Evolutionary conservation across 352 stramenopile genomes (phyloP).

Genomic region (Pythium rishiriense): DNA sequence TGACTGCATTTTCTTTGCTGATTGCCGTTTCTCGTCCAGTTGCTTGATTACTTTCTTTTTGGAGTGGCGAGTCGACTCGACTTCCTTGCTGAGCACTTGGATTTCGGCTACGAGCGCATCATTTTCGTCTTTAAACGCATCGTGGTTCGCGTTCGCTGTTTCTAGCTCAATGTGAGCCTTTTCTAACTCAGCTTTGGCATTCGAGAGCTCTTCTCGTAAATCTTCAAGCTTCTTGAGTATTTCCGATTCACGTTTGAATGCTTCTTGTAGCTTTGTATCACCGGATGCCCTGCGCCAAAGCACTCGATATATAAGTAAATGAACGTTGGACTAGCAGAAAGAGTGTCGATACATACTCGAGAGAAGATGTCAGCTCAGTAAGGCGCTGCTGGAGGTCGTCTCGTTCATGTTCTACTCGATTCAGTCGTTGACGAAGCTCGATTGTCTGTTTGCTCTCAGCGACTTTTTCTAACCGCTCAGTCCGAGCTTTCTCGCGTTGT

Average conservation of each 20-base stretch:
- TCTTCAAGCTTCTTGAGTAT: constrained; percentile 38
- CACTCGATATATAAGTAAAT: not conserved
- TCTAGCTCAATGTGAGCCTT: constrained; percentile 43
- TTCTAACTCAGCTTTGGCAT: constrained; percentile 35
- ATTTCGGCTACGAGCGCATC: constrained; percentile 76
- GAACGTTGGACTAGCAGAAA: not conserved
- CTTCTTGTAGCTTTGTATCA: constrained; percentile 35
- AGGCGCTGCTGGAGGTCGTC: constrained; percentile 16
- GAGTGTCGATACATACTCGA: constrained; percentile 11
- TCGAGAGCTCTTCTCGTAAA: constrained; percentile 30
- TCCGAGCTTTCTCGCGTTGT: constrained; percentile 37
- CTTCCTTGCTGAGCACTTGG: constrained; percentile 57
- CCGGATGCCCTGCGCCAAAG: constrained; percentile 30
- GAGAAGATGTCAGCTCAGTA: not conserved
- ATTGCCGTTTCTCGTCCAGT: constrained; percentile 76
- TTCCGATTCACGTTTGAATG: constrained; percentile 36
- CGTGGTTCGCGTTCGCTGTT: constrained; percentile 47
- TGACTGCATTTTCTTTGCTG: constrained; percentile 71
- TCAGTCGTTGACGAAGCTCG: constrained; percentile 45
- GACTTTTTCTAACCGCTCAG: constrained; percentile 31
- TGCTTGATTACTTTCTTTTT: constrained; percentile 80
- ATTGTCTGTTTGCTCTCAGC: constrained; percentile 37
- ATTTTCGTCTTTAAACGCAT: constrained; percentile 70
- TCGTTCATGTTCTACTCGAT: not conserved
- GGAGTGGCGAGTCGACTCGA: constrained; percentile 56